Base-by-base conservation (phyloP, 306 rosid species). In the Quercus agrifolia region DNA sequence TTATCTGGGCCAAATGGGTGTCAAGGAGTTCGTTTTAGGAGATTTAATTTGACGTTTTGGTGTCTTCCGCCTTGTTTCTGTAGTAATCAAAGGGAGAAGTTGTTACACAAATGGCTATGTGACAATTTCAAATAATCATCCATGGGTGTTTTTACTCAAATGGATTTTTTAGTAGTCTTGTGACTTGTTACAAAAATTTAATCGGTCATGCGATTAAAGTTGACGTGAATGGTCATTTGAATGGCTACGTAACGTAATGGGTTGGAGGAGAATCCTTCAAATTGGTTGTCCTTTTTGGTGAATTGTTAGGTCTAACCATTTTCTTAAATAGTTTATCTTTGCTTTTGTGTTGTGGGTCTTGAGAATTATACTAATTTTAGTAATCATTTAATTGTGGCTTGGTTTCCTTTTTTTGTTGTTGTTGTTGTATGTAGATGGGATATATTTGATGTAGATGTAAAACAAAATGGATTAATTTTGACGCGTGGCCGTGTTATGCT, bases 401-500 rank as follows among this genome's bases (percentile, higher is more conserved):
- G 55, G 35, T 75, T 68, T 83, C 70, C 44, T 41, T 46, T 89
- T 71, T 82, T 33, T 33, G 38, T 5, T 69, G 25, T 62, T 83
- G 70, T 38, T 54, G 30, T 87, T 71, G 81, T 69, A 25, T 62
- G 52, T 71, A 19, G 38, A 62, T 38, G 79, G 83, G 80, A 73
- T 71, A 17, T 51, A 63, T 55, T 71, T 79, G 80, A 85, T 74
- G 83, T 51, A 46, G 21, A n/a, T 59, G 51, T 58, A 71, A 75
- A 75, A 78, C 74, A 69, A 80, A 79, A 74, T 83, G 90, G 85
- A 82, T 73, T 83, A 77, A 74, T 57, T 19, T 74, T 58, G 21
- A 52, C 62, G 27, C 7, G 46, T 20, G 75, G 79, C 74, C 66
- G 75, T 77, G 70, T 75, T 72, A 78, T 85, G 83, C 80, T 87